Conservation (phyloP, 1,139 yeast species). For the Hyphopichia buzzinii region DNA sequence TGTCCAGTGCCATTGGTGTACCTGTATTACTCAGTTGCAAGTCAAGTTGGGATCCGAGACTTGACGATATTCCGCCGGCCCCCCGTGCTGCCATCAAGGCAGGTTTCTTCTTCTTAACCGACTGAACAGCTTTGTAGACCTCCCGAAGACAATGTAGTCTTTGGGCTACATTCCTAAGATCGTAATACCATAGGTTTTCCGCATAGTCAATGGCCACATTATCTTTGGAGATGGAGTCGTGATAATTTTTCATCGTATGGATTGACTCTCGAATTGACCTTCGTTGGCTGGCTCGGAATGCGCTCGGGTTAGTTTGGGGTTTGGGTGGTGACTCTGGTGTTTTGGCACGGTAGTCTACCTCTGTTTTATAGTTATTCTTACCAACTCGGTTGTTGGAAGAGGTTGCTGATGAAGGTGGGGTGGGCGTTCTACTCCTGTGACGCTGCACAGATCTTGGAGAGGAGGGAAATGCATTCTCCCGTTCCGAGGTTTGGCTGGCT, state of each 20-base stretch:
- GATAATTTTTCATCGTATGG: constrained; percentile 9
- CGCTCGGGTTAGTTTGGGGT: background rate
- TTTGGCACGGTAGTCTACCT: background rate
- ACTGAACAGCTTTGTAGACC: constrained; percentile 25
- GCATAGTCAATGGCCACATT: constrained; percentile 6
- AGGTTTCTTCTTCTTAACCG: constrained; percentile 18
- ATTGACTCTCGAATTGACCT: constrained; percentile 9
- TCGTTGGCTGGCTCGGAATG: background rate
- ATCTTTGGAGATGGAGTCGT: constrained; percentile 4
- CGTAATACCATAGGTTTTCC: constrained; percentile 24
- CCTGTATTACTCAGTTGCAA: constrained; percentile 3
- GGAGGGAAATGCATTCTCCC: no score
- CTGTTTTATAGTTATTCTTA: background rate
- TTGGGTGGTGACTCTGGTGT: background rate
- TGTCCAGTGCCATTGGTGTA: constrained; percentile 11
- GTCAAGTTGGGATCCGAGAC: constrained; percentile 1
- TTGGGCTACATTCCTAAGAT: constrained; percentile 24
- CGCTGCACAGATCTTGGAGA: constrained; percentile 5
- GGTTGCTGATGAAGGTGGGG: constrained; percentile 6
- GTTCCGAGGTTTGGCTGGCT: background rate
- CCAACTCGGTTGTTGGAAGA: background rate
- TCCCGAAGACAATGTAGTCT: constrained; percentile 31
- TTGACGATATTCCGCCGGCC: background rate
- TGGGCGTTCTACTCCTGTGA: constrained; percentile 6
- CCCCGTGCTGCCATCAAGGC: constrained; percentile 1